Base-by-base conservation (phyloP, 129 eudicot species). In the Pseudognaphalium luteoalbum region DNA sequence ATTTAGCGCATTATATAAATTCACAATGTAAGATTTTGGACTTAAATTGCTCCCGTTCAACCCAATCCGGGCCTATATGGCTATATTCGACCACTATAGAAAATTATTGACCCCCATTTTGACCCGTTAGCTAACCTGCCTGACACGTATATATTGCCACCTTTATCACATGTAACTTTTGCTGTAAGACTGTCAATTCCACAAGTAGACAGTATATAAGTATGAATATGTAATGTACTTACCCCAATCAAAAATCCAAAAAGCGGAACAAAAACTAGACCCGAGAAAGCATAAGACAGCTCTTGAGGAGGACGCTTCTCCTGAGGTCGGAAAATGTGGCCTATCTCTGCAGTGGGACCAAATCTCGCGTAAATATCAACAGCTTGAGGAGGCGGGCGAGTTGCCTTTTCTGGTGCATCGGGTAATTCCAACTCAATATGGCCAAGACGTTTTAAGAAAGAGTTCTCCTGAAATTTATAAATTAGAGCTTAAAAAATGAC, bases 221-320 rank as follows among this genome's bases (percentile, higher is more conserved):
- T 47, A 12, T 15, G n/a, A 67, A 6, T 25, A n/a, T 19, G 32
- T 1, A 35, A 70, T 63, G 30, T 51, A 50, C 88, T 73, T 68
- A 94, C 98, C 96, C 97, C 98, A 86, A 85, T 76, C 78, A 94
- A 83, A 84, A 94, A 91, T 17, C 89, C 98, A 4, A 84, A 54
- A 60, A 94, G 78, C 19, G 97, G 97, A 66, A 91, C 50, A 65
- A 87, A 75, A 79, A 88, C 87, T 17, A 94, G 89, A 81, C 89
- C 86, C 84, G 83, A 83, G 88, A 94, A 94, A 71, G 84, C 91
- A 81, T 84, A 84, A 69, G 96, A 91, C 30, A 94, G 83, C 75
- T 88, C 90, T 76, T 76, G 89, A 56, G 93, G 86, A 56, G 98
- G 98, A 32, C 84, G 90, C 77, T 94, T 94, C 68, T 94, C 98